These are phyloP conservation scores for Exophiala oligosperma DNA, from an alignment of 2,329 filamentous ascomycete genomes.

Conservation along the genomic window DNA sequence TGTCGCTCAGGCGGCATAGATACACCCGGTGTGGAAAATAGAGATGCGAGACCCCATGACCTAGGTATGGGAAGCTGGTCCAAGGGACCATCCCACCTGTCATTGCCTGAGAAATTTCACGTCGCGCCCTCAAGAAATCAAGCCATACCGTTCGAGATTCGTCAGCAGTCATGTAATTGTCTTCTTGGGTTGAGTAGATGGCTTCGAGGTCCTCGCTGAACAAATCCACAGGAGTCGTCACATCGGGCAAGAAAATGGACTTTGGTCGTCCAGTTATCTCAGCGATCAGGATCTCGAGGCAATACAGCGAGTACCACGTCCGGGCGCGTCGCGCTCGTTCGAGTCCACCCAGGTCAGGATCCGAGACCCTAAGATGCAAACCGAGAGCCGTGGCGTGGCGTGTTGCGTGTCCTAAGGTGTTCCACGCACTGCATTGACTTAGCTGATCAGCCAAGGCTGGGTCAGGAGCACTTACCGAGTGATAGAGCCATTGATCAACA, in stretches of 20 bases:
- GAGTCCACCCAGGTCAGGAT: constrained; percentile 13
- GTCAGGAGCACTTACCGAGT: constrained; percentile 25
- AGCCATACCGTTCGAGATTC: constrained; percentile 15
- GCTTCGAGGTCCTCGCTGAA: not conserved
- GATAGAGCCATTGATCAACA: constrained; percentile 29
- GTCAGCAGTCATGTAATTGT: not conserved
- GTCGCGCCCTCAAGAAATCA: constrained; percentile 12
- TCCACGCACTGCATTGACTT: constrained; percentile 31
- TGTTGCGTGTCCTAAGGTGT: constrained; percentile 28
- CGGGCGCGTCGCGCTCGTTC: constrained; percentile 22
- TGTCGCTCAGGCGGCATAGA: constrained; percentile 23
- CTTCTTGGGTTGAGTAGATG: not conserved
- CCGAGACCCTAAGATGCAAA: constrained; percentile 28
- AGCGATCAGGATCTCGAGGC: constrained; percentile 29
- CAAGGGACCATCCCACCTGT: constrained; percentile 15
- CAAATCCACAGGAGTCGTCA: constrained; percentile 21
- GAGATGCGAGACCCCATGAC: constrained; percentile 3
- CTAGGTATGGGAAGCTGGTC: constrained; percentile 18
- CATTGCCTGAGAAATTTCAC: constrained; percentile 14
- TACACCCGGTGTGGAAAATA: constrained; percentile 17
- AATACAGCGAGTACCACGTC: constrained; percentile 31
- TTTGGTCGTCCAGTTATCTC: constrained; percentile 31
- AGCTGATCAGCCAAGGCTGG: not conserved
- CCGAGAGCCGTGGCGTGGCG: constrained; percentile 31
- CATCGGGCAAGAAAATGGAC: constrained; percentile 25